These are phyloP conservation scores for Phytomonas francai DNA, from an alignment of 208 protist genomes.

Conservation along the genomic window DNA sequence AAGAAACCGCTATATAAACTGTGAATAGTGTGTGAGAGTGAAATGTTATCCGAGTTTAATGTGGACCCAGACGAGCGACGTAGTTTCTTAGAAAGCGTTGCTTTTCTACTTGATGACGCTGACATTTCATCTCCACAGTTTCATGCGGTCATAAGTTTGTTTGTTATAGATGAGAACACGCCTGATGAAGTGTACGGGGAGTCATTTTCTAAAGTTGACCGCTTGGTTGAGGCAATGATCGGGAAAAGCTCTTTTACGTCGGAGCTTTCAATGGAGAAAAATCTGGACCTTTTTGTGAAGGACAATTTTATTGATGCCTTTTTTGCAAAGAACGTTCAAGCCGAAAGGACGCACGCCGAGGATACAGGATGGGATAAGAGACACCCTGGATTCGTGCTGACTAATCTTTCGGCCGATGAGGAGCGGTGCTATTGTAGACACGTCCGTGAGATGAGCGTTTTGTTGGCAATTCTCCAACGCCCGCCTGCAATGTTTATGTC, in stretches of 20 bases:
- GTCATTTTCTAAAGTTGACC: background rate
- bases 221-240: background rate
- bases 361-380: background rate
- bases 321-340: background rate
- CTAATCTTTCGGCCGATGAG: background rate
- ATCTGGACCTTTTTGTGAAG: background rate
- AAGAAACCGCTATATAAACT: background rate
- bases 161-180: background rate
- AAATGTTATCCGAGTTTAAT: background rate
- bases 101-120: background rate
- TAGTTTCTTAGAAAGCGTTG: background rate
- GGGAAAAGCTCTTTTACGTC: background rate
- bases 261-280: background rate
- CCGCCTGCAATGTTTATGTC: background rate
- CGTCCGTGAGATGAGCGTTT: background rate
- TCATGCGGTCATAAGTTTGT: background rate
- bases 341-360: background rate
- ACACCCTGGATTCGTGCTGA: background rate
- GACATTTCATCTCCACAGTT: background rate
- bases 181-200: background rate
- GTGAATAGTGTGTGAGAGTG: too few species aligned
- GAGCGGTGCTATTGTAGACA: background rate
- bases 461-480: background rate
- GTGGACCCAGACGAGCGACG: background rate
- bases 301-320: background rate